Conservation (phyloP, 2,329 filamentous ascomycete genomes). For the Penicillium sp. region DNA sequence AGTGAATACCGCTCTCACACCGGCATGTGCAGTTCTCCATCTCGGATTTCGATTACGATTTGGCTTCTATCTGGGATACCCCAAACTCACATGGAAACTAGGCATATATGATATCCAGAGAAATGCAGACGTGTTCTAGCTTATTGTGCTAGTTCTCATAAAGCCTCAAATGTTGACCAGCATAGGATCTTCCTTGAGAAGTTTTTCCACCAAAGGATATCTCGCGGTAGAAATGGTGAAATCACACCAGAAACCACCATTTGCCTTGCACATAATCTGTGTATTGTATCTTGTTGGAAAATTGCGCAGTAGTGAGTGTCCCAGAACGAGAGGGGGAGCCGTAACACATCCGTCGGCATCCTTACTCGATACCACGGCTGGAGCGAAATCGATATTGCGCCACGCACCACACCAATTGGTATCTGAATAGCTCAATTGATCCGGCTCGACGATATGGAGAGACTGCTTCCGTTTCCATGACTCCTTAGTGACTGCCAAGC, state of each 20-base stretch:
- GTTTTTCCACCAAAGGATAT: not conserved
- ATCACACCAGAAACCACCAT: slow-evolving; percentile 1
- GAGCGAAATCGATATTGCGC: not conserved
- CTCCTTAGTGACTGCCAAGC: not conserved
- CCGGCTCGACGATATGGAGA: not conserved
- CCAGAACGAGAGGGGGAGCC: not conserved
- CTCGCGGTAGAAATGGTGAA: not conserved
- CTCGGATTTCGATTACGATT: not conserved
- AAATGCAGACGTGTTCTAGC: too few species aligned
- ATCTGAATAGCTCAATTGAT: not conserved
- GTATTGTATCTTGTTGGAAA: not conserved
- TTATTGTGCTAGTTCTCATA: too few species aligned
- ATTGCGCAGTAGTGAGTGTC: not conserved
- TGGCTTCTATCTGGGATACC: not conserved
- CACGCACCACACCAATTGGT: slow-evolving; percentile 1
- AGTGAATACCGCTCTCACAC: too few species aligned
- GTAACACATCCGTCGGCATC: not conserved
- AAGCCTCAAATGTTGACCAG: not conserved
- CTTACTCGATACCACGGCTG: not conserved
- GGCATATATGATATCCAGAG: too few species aligned
- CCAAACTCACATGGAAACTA: too few species aligned
- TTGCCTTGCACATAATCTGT: not conserved
- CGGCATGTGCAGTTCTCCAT: too few species aligned
- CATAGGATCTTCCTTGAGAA: not conserved
- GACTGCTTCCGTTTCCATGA: not conserved